Evolutionary conservation across 2,329 filamentous ascomycete genomes (phyloP).

Genomic region (Penicillium sp.): DNA sequence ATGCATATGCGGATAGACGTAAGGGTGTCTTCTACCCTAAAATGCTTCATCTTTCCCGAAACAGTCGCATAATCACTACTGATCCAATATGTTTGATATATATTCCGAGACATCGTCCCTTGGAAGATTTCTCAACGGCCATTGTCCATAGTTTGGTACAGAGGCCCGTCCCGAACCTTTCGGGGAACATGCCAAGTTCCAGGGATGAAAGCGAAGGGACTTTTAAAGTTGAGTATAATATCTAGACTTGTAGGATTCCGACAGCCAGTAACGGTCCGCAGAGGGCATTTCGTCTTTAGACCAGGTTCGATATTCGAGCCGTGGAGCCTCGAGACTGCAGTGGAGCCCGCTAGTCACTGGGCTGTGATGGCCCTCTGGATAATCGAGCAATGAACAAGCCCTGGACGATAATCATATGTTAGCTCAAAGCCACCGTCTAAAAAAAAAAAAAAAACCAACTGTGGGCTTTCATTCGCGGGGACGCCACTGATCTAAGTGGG

Average conservation of each 20-base stretch:
- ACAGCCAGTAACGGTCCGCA: not conserved
- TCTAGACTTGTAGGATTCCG: not conserved
- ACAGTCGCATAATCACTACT: not conserved
- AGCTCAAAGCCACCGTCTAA: constrained; percentile 12
- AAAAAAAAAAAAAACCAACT: constrained; percentile 12
- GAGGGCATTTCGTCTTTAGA: not conserved
- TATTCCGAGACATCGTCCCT: not conserved
- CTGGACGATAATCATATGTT: constrained; percentile 1
- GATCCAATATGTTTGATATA: not conserved
- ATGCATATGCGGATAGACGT: constrained; percentile 6
- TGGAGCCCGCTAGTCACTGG: constrained; percentile 11
- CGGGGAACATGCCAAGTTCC: not conserved
- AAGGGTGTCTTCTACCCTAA: not conserved
- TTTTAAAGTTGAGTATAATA: not conserved
- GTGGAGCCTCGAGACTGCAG: not conserved
- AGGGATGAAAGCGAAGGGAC: not conserved
- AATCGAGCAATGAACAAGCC: constrained; percentile 14
- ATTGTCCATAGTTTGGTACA: constrained; percentile 27
- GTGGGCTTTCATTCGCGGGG: constrained; percentile 14
- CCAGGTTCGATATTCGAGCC: not conserved
- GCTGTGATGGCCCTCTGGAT: constrained; percentile 16
- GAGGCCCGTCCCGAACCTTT: constrained; percentile 31
- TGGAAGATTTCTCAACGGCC: constrained; percentile 5
- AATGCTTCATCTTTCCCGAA: not conserved
- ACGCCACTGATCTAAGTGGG: constrained; percentile 11